Percentiles rank a stretch among this genome's conserved stretches.
phyloP scores from a whole-genome alignment of 345 rosid genomes.

The Salix caprea region DNA sequence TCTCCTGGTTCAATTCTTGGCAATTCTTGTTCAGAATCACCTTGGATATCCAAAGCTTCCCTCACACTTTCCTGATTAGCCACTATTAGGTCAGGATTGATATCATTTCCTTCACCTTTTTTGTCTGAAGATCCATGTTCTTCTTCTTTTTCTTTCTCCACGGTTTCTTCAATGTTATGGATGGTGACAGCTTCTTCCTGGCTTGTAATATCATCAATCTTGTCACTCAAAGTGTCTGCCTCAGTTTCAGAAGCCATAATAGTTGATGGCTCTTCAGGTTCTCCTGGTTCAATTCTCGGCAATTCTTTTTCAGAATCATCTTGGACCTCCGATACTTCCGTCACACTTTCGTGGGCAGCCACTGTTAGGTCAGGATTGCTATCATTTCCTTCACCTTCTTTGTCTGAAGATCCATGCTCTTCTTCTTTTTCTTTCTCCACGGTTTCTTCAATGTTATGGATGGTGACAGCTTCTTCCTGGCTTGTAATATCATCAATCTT shows the following conservation, averaged over 20 bases:
- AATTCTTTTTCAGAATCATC: too few species aligned
- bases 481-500: background rate
- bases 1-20: background rate
- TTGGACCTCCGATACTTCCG: background rate
- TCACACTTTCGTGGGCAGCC: background rate
- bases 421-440: background rate
- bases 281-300: background rate
- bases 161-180: conserved; percentile 7
- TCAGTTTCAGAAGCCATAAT: background rate
- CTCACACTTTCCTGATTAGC: background rate
- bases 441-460: conserved; percentile 8
- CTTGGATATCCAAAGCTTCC: background rate
- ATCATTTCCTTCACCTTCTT: background rate
- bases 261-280: background rate
- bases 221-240: background rate
- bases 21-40: too few species aligned
- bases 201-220: background rate
- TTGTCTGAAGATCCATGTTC: background rate
- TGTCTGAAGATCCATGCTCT: background rate
- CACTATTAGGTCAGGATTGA: background rate
- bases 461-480: background rate
- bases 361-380: background rate
- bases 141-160: background rate
- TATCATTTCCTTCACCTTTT: background rate
- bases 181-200: conserved; percentile 1